A percentile compares a stretch with the other conserved stretches of the same genome.
phyloP scores from a whole-genome alignment of 1,139 yeast genomes.

The Yamadazyma sp. region DNA sequence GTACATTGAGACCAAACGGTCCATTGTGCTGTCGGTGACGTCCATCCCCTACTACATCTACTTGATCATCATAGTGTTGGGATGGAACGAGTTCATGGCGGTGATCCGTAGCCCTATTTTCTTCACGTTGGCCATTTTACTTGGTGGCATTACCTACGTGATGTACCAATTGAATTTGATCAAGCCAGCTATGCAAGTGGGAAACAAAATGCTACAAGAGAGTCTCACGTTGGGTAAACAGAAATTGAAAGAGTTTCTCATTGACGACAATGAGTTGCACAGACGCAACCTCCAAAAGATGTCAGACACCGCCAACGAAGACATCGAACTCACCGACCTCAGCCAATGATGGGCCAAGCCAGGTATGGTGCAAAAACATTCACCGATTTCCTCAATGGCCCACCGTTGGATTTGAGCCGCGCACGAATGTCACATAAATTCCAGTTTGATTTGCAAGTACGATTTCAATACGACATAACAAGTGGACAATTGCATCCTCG shows the following conservation, averaged over 20 bases:
- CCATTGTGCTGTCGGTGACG: constrained; percentile 67
- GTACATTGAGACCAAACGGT: constrained; percentile 81
- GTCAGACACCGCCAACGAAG: constrained; percentile 4
- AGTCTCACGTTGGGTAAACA: constrained; percentile 56
- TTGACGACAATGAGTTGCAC: constrained; percentile 33
- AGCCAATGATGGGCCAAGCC: neutral
- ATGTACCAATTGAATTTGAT: constrained; percentile 72
- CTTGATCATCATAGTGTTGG: constrained; percentile 67
- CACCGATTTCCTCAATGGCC: too few relatives aligned
- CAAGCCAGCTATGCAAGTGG: constrained; percentile 70
- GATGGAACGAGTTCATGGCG: constrained; percentile 96
- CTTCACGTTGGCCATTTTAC: constrained; percentile 57
- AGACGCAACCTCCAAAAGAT: constrained; percentile 26
- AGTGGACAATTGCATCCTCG: too few relatives aligned
- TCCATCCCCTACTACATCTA: constrained; percentile 85
- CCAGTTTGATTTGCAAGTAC: neutral
- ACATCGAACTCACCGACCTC: constrained; percentile 12
- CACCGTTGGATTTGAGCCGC: neutral
- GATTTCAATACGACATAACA: neutral
- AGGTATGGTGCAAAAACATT: too few relatives aligned
- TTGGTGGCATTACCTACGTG: constrained; percentile 63
- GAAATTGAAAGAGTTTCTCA: constrained; percentile 52
- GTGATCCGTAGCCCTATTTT: constrained; percentile 80
- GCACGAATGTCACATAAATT: constrained; percentile 2
- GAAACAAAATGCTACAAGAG: constrained; percentile 58